phyloP scores from a whole-genome alignment of 2,329 filamentous ascomycete species.

The Anisogramma anomala region DNA sequence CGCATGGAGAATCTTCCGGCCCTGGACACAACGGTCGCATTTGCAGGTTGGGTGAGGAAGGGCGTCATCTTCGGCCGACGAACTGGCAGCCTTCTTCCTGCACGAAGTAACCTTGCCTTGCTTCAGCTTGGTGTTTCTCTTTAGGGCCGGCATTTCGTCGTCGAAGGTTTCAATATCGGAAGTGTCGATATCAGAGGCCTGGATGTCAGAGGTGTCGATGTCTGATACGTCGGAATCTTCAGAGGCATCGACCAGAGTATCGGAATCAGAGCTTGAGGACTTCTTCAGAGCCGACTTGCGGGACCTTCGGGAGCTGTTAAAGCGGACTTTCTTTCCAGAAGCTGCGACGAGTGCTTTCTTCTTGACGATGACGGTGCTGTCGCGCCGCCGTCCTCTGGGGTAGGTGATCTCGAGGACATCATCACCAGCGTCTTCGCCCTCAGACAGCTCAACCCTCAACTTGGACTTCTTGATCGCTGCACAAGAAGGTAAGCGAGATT shows the following conservation, averaged over 20 bases:
- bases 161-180: constrained; percentile 10
- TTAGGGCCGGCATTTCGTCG: too few relatives aligned
- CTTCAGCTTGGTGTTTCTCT: too few relatives aligned
- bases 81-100: too few relatives aligned
- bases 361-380: constrained; percentile 1
- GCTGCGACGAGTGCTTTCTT: neutral
- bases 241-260: constrained; percentile 18
- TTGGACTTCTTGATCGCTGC: constrained; percentile 18
- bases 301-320: constrained; percentile 21
- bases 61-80: constrained; percentile 13
- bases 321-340: constrained; percentile 33
- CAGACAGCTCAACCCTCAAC: constrained; percentile 32
- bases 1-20: constrained; percentile 19
- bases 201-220: constrained; percentile 9
- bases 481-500: constrained; percentile 2
- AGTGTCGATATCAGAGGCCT: constrained; percentile 5
- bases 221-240: constrained; percentile 9
- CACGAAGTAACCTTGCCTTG: too few relatives aligned
- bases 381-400: constrained; percentile 26
- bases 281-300: constrained; percentile 30
- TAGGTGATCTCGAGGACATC: constrained; percentile 39
- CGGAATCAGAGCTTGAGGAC: constrained; percentile 11
- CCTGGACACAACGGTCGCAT: constrained; percentile 23
- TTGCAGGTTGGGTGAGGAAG: constrained; percentile 27
- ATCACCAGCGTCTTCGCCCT: constrained; percentile 40